phyloP scores from a whole-genome alignment of 495 filamentous ascomycete species.

The Chaetomium cochliodes region DNA sequence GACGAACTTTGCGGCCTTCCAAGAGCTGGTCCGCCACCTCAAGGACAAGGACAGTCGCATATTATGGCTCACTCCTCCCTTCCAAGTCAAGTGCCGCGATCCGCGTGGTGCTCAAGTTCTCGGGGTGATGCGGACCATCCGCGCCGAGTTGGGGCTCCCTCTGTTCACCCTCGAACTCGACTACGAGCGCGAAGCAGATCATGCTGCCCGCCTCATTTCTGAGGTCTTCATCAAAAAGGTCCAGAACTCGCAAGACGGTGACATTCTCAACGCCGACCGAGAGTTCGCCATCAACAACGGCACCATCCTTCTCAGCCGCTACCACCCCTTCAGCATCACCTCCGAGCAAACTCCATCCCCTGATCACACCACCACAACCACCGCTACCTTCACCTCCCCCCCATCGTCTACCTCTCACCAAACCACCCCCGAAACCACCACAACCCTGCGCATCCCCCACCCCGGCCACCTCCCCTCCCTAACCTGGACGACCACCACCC shows the following conservation, averaged over 20 bases:
- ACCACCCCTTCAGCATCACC: conserved; percentile 14
- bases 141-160: conserved; percentile 29
- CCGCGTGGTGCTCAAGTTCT: conserved; percentile 31
- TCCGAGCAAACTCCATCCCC: not conserved
- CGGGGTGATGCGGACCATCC: conserved; percentile 28
- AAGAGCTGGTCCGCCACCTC: conserved; percentile 18
- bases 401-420: too few relatives aligned
- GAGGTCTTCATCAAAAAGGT: conserved; percentile 29
- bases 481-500: conserved; percentile 1
- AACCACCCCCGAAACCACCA: not conserved
- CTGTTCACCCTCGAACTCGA: conserved; percentile 32
- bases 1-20: conserved; percentile 28
- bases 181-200: conserved; percentile 2
- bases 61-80: conserved; percentile 37
- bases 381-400: not conserved
- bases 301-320: conserved; percentile 12
- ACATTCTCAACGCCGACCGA: conserved; percentile 27
- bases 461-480: conserved; percentile 15
- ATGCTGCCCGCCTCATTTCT: conserved; percentile 23
- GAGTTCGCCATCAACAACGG: conserved; percentile 33
- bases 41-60: conserved; percentile 19
- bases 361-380: not conserved
- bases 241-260: conserved; percentile 22
- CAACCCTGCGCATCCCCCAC: conserved; percentile 8
- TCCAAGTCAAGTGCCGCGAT: conserved; percentile 34